Evolutionary conservation across 345 rosid species (phyloP), one percentile per base, ranked within the genome.

Genomic region (Noccaea caerulescens): DNA sequence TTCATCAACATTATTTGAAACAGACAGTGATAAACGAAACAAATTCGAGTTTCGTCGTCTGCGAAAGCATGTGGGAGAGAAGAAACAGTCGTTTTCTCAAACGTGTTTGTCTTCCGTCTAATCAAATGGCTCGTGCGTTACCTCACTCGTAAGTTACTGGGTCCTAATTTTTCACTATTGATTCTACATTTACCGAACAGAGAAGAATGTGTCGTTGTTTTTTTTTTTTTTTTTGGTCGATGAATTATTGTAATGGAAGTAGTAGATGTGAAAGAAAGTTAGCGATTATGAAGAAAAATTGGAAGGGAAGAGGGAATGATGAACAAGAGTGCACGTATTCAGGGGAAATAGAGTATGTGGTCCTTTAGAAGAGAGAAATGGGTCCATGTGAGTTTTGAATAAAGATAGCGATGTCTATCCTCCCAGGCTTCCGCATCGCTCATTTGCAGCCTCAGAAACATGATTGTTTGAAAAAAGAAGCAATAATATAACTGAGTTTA

Each of bases 381-480:
- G 76, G 80, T 50, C 80, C 80, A 70, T 76, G 68, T 58, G 71
- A 63, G 71, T 65, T 63, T 67, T 76, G 50, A 60, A 61, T 44
- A 42, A 45, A 10, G 89, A 81, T 20, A 73, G 82, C 32, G 84
- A 81, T 74, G 66, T 76, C 60, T 80, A 81, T 84, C 84, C 66
- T 70, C 79, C 64, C 63, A 76, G 49, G 39, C 69, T 10, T 61
- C 77, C 77, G 45, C 71, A 57, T 70, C 68, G 72, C 57, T 72
- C 58, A 57, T 75, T 80, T 73, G 76, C 73, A 77, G 85, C 93
- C 90, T 80, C 90, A 81, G 75, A 83, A 83, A 77, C 69, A 62
- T 55, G 72, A 30, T 42, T 62, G 43, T 27, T 36, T 20, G 1
- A 0, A 43, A 44, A 41, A 44, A 23, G 18, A 13, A 59, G 23